These are phyloP conservation scores for Xanthoceras sorbifolium DNA, from an alignment of 345 rosid species.

Conservation along the genomic window DNA sequence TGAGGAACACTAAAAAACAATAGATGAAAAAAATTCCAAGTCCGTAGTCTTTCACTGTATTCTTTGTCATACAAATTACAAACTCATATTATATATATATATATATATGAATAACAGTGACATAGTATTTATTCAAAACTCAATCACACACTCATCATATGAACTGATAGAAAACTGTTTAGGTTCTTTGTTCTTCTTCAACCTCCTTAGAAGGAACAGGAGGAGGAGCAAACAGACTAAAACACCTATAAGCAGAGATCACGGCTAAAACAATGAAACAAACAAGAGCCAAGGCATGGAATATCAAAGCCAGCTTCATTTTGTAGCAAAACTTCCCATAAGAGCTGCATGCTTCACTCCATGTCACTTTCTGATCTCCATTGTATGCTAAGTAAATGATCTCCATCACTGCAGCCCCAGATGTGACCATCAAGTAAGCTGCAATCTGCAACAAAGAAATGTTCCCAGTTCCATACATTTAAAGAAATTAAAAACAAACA, in stretches of 20 bases:
- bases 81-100: no score
- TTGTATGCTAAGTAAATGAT: constrained; percentile 59
- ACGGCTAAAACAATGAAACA: constrained; percentile 63
- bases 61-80: no score
- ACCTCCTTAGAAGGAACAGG: constrained; percentile 34
- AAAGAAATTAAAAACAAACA: not conserved
- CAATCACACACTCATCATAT: not conserved
- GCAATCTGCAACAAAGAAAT: constrained; percentile 44
- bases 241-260: constrained; percentile 78
- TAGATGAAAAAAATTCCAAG: no score
- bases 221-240: constrained; percentile 70
- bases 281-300: constrained; percentile 59
- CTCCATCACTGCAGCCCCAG: constrained; percentile 72
- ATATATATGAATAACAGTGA: no score
- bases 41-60: no score
- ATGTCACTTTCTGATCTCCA: constrained; percentile 68
- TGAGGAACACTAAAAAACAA: no score
- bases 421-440: constrained; percentile 77
- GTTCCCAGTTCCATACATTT: not conserved
- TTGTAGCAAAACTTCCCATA: constrained; percentile 63
- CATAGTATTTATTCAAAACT: not conserved
- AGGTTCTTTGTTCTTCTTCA: constrained; percentile 24
- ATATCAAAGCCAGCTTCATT: constrained; percentile 55
- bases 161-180: not conserved
- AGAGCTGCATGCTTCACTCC: constrained; percentile 80